Conservation (phyloP, 106 monocot genomes). For the Acorus gramineus region DNA sequence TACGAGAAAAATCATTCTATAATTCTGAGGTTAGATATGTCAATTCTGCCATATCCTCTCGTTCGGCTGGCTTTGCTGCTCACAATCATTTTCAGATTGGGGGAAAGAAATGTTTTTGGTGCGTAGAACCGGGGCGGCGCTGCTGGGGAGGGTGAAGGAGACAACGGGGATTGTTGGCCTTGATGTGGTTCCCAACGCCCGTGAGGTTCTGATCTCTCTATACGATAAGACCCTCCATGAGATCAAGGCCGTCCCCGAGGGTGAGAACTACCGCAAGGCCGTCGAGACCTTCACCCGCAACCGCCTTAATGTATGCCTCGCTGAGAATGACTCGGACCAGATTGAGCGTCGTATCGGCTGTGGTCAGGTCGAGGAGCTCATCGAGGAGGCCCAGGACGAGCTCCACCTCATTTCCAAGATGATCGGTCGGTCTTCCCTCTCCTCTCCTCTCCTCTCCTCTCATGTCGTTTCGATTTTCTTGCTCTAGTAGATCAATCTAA, state of each 20-base stretch:
- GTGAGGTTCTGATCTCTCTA: conserved; percentile 71
- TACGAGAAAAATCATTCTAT: no score
- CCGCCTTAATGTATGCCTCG: conserved; percentile 65
- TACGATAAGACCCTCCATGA: conserved; percentile 73
- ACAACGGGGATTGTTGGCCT: conserved; percentile 92
- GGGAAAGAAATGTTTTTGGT: no score
- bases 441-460: not conserved
- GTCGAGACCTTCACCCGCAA: conserved; percentile 81
- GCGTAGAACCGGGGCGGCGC: conserved; percentile 15
- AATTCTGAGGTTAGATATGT: no score
- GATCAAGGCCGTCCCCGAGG: conserved; percentile 71
- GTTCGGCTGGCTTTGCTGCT: no score
- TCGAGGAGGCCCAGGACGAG: conserved; percentile 94
- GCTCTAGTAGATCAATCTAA: no score
- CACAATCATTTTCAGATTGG: no score
- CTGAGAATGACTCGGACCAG: conserved; percentile 81
- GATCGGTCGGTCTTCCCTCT: conserved; percentile 35
- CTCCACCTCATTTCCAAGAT: conserved; percentile 80
- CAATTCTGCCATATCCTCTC: no score
- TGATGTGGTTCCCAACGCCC: conserved; percentile 86
- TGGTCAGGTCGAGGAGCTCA: conserved; percentile 97
- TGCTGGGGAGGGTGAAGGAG: conserved; percentile 66
- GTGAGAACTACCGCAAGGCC: conserved; percentile 88
- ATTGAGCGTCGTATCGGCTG: conserved; percentile 78
- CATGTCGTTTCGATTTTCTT: not conserved